Evolutionary conservation across 805 yeast species (phyloP).

Genomic region (Wickerhamiella alocasiicola): DNA sequence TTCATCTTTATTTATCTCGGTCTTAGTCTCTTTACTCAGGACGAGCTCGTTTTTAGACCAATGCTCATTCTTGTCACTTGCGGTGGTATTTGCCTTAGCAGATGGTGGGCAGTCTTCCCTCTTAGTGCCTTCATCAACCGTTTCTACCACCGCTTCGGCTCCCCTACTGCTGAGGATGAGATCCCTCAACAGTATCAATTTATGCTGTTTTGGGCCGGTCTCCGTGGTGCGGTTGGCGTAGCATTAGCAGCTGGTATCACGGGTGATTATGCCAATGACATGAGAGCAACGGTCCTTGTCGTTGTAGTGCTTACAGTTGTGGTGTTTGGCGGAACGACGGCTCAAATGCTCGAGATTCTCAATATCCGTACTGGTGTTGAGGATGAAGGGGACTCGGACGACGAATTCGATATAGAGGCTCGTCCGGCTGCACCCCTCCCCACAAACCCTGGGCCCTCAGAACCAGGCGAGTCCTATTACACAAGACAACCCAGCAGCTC

Average conservation of each 20-base stretch:
- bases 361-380: conserved; percentile 87
- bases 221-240: conserved; percentile 98
- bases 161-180: conserved; percentile 54
- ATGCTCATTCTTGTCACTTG: conserved; percentile 81
- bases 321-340: conserved; percentile 95
- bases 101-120: conserved; percentile 98
- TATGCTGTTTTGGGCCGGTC: conserved; percentile 99
- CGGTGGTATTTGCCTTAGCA: conserved; percentile 78
- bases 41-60: conserved; percentile 89
- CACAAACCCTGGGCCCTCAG: neutral
- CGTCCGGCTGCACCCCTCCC: conserved; percentile 9
- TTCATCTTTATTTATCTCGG: conserved; percentile 94
- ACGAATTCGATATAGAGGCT: conserved; percentile 86
- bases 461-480: conserved; percentile 1
- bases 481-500: conserved; percentile 9
- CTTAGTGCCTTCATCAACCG: conserved; percentile 73
- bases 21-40: conserved; percentile 88
- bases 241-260: conserved; percentile 96
- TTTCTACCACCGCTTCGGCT: conserved; percentile 32
- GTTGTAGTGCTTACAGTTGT: conserved; percentile 95
- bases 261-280: conserved; percentile 80
- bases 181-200: conserved; percentile 91
- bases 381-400: conserved; percentile 75
- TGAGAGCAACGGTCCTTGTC: conserved; percentile 88
- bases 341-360: conserved; percentile 90